These are phyloP conservation scores for Samsoniella hepiali DNA, from an alignment of 2,329 filamentous ascomycete genomes.

Conservation along the genomic window DNA sequence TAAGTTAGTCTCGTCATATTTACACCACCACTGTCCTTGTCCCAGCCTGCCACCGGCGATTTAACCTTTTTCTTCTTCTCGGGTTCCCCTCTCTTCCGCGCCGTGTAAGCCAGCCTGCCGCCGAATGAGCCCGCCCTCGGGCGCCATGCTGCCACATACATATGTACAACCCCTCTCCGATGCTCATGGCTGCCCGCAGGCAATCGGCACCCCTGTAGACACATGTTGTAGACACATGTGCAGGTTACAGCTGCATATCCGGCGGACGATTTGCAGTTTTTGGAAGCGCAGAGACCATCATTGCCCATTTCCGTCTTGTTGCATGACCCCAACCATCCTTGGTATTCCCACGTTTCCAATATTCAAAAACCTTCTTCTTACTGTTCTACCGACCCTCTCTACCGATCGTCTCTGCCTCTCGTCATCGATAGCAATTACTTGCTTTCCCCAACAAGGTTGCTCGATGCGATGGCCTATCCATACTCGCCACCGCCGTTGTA, in stretches of 20 bases:
- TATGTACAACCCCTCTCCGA: too few species aligned
- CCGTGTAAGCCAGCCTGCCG: too few species aligned
- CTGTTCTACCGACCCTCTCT: too few species aligned
- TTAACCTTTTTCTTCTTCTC: too few species aligned
- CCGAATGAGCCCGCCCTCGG: too few species aligned
- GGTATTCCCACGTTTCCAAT: neutral
- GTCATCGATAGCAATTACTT: neutral
- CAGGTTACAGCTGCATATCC: neutral
- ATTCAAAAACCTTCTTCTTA: neutral
- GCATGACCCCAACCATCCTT: neutral
- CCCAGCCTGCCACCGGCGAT: neutral
- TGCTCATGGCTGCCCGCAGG: too few species aligned
- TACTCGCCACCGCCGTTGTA: neutral
- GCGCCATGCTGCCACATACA: too few species aligned
- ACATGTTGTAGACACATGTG: neutral
- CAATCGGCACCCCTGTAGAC: too few species aligned
- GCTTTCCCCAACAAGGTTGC: neutral
- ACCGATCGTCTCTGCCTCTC: neutral
- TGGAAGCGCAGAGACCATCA: neutral
- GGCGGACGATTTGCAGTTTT: slow-evolving; percentile 2
- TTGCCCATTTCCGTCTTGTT: neutral
- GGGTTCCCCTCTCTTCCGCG: too few species aligned
- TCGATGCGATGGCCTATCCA: neutral
- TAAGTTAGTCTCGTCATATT: neutral
- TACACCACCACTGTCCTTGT: too few species aligned